Percentiles rank a stretch among this genome's conserved stretches.
Evolutionary conservation across 352 stramenopile genomes (phyloP).

Genomic region (Pythium oligandrum): DNA sequence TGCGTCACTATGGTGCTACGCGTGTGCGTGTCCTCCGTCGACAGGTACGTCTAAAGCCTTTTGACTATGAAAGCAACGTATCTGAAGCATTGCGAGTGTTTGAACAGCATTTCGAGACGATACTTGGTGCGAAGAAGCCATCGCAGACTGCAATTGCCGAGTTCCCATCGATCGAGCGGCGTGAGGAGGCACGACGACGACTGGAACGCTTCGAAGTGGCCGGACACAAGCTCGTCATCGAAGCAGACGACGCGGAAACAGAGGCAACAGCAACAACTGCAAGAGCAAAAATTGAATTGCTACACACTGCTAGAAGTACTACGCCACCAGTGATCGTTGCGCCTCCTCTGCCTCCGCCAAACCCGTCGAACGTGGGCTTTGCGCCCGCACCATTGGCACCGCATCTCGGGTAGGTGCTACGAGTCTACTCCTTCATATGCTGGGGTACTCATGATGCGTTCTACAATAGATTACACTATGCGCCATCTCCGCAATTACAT

Average conservation of each 20-base stretch:
- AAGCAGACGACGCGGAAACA: constrained; percentile 28
- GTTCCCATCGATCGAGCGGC: constrained; percentile 27
- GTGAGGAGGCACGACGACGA: constrained; percentile 32
- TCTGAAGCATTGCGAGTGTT: too few species aligned
- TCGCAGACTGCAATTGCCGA: constrained; percentile 44
- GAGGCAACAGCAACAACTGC: constrained; percentile 26
- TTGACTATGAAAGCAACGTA: background rate
- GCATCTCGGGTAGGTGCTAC: constrained; percentile 55
- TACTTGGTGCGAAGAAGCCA: constrained; percentile 14
- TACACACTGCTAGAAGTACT: too few species aligned
- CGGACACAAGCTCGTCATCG: constrained; percentile 30
- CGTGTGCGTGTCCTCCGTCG: constrained; percentile 37
- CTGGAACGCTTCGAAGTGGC: constrained; percentile 50
- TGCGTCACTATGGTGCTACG: constrained; percentile 53
- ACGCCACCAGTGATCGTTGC: too few species aligned
- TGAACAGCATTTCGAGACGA: too few species aligned
- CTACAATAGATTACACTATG: constrained; percentile 70
- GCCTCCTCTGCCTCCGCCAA: too few species aligned
- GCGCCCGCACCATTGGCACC: constrained; percentile 50
- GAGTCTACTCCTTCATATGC: background rate
- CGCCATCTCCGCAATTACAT: constrained; percentile 72
- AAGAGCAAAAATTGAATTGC: background rate
- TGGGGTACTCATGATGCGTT: background rate
- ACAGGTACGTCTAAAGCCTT: constrained; percentile 16
- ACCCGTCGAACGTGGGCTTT: constrained; percentile 3